Evolutionary conservation across 768 basidiomycete genomes (phyloP), one percentile per base, ranked within the genome.

Genomic region (Antrodiella citrinella): DNA sequence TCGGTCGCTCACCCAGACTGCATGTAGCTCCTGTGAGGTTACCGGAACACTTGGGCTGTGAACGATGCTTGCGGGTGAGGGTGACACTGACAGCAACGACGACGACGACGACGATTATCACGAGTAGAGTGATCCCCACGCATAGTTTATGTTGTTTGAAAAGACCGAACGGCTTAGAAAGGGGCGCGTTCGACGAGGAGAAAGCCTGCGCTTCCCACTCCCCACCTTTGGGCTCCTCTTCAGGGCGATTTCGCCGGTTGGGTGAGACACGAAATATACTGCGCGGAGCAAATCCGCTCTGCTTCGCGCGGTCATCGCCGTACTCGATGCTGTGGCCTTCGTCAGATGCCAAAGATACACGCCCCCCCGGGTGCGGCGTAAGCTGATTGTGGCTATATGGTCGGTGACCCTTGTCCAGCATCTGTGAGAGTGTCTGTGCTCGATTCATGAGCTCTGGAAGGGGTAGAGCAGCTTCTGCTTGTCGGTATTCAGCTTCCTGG

Each of bases 391-490:
- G 15, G 18, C 41, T 22, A 54, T 77, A 71, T n/a, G 81, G 78
- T 46, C 75, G 67, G 46, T 72, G 70, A 1, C 80, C 80, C 42
- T 69, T 75, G 54, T 78, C 76, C 26, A 82, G 63, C 57, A 81
- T 66, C n/a, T 63, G 62, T 23, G 69, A 68, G 25, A 82, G 64
- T 42, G 68, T 62, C 49, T 70, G 71, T 4, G 80, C 80, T 12
- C 79, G 73, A 23, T 70, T 69, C 11, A 72, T 71, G 4, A 82
- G 71, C 24, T 77, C 71, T 1, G 76, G 76, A n/a, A 82, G 68
- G 30, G 77, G 72, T 4, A 73, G 64, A 43, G 65, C 59, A 35
- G 74, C 71, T 44, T 82, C 82, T 42, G 61, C 64, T 50, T 67
- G 70, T 42, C 68, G 67, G 54, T 72, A 66, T 30, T 69, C 71